These are phyloP conservation scores for Pulveroboletus sp. DNA, from an alignment of 768 basidiomycete genomes.

Conservation along the genomic window DNA sequence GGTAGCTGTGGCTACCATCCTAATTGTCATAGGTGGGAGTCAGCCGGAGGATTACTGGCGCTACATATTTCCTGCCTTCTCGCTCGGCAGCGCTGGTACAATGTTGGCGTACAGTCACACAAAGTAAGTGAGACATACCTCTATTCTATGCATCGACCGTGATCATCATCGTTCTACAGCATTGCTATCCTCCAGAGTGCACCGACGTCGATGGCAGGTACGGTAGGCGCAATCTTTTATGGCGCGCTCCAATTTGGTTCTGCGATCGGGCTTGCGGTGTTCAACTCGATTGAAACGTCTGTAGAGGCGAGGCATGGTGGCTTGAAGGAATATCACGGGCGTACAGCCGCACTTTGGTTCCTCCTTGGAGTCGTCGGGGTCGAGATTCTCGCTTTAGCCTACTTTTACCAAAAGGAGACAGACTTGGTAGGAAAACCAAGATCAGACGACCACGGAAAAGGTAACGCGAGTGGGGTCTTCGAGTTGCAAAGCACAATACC, in stretches of 20 bases:
- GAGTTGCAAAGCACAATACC: too few species aligned
- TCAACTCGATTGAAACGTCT: slow-evolving; percentile 46
- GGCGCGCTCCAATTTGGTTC: slow-evolving; percentile 50
- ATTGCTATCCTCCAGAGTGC: slow-evolving; percentile 49
- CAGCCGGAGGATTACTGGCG: slow-evolving; percentile 42
- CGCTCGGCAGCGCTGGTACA: slow-evolving; percentile 43
- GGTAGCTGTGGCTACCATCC: slow-evolving; percentile 35
- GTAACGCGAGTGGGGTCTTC: too few species aligned
- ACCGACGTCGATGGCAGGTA: slow-evolving; percentile 48
- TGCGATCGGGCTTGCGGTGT: slow-evolving; percentile 47
- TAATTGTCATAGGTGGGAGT: slow-evolving; percentile 43
- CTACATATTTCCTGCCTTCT: slow-evolving; percentile 47
- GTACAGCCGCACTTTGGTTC: slow-evolving; percentile 45
- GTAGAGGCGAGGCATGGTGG: slow-evolving; percentile 36
- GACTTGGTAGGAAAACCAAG: slow-evolving; percentile 4
- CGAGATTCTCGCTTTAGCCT: slow-evolving; percentile 31
- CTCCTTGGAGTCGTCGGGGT: slow-evolving; percentile 34
- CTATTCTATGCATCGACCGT: not conserved
- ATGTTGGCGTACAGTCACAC: slow-evolving; percentile 45
- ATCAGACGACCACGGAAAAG: not conserved
- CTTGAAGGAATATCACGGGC: slow-evolving; percentile 34
- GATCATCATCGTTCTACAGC: slow-evolving; percentile 23
- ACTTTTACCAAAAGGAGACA: slow-evolving; percentile 33
- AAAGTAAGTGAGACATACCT: slow-evolving; percentile 35
- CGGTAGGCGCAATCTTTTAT: slow-evolving; percentile 54